A percentile compares a stretch with the other conserved stretches of the same genome.
phyloP scores from a whole-genome alignment of 768 basidiomycete genomes.

The Hypholoma fasciculare region DNA sequence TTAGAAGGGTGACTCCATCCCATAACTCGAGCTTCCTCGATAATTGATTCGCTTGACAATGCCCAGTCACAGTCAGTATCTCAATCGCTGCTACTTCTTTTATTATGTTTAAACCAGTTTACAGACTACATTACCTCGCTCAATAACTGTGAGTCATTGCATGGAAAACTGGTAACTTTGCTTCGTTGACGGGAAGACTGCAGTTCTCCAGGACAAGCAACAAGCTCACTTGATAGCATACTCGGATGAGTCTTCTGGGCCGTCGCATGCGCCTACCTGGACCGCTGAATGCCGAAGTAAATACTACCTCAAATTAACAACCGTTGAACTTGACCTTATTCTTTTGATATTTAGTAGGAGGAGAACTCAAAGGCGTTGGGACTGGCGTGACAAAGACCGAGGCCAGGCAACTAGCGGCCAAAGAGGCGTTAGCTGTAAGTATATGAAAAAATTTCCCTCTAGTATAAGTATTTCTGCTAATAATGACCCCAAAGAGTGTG shows the following conservation, averaged over 20 bases:
- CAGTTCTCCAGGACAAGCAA: constrained; percentile 29
- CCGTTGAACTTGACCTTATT: neutral
- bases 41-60: constrained; percentile 2
- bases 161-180: neutral
- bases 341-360: constrained; percentile 37
- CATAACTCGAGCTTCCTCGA: neutral
- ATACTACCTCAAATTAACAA: constrained; percentile 12
- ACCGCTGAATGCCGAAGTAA: constrained; percentile 58
- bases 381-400: constrained; percentile 39
- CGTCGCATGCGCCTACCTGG: constrained; percentile 45
- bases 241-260: constrained; percentile 40
- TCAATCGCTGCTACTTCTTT: neutral
- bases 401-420: constrained; percentile 52
- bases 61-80: constrained; percentile 21
- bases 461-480: neutral
- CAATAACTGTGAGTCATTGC: constrained; percentile 46
- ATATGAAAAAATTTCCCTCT: neutral
- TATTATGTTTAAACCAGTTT: neutral
- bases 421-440: constrained; percentile 39
- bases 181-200: constrained; percentile 1
- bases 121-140: constrained; percentile 30
- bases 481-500: neutral
- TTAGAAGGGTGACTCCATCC: neutral
- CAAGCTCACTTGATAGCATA: constrained; percentile 37
- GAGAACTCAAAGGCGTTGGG: constrained; percentile 47